Evolutionary conservation across 2,329 filamentous ascomycete species (phyloP), one percentile per base, ranked within the genome.

Genomic region (Aspergillus costaricaensis): DNA sequence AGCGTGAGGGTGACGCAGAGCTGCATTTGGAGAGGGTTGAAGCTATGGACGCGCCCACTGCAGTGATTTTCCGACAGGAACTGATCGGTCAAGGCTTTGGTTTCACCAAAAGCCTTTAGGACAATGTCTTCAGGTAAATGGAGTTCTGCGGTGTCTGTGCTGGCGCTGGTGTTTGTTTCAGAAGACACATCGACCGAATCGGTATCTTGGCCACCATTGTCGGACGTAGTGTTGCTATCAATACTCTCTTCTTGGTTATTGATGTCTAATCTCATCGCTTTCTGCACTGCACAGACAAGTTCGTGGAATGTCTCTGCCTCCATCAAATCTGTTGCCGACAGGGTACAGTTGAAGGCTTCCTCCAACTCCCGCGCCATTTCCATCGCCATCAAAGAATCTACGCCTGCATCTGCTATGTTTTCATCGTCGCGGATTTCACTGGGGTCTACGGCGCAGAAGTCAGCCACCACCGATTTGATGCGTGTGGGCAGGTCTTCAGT

Each of bases 381-480:
- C 77, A 82, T 83, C 0, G 74, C 79, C 75, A 82, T 79, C 0
- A 84, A 71, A 0, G 81, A 84, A 66, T 84, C 81, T 32, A 83
- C 81, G 1, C 81, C 81, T 2, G 82, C 58, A 47, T 68, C 63
- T 6, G 62, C 64, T 30, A 68, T 58, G 39, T 60, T 55, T 2
- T 62, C 59, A 6, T 63, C 56, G 1, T 64, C 58, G 4, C 39
- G 43, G 3, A 68, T 60, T 5, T 67, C 63, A 4, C 21, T 51
- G 5, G 57, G 49, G 5, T 67, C 43, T 6, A 68, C 54, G 5
- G 61, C 66, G 32, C 63, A 66, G 12, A 68, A 63, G 5, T 64
- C 57, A 0, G 63, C 66, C 2, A 68, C 63, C 2, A 65, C 58
- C 10, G 36, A 60, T 17, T 61, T 65, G 4, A 68, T 54, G 3